Percentiles rank a stretch among this genome's conserved stretches.
These are phyloP conservation scores for Thelephora ganbajun DNA, from an alignment of 768 basidiomycete genomes.

Conservation along the genomic window DNA sequence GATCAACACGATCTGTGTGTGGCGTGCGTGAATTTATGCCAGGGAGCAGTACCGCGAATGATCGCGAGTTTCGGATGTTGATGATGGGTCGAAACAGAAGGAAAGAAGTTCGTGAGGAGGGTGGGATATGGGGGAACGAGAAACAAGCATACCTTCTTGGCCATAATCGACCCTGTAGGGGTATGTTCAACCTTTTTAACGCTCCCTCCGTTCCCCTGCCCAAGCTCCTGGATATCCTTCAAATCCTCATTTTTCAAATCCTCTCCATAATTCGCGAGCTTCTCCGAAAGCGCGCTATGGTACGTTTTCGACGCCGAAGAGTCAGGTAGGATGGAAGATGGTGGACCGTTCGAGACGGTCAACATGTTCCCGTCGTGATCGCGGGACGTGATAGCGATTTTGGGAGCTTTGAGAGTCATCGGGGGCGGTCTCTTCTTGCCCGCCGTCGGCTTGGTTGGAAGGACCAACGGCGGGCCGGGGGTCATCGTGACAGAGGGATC, in stretches of 20 bases:
- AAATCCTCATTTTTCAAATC: constrained; percentile 84
- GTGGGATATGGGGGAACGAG: background rate
- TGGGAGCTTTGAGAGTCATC: constrained; percentile 69
- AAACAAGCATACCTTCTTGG: constrained; percentile 72
- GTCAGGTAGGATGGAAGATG: constrained; percentile 39
- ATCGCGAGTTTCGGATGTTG: constrained; percentile 1
- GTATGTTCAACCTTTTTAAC: constrained; percentile 92
- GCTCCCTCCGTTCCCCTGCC: constrained; percentile 93
- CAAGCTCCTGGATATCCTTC: constrained; percentile 81
- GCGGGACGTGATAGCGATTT: constrained; percentile 24
- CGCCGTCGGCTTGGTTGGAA: constrained; percentile 20
- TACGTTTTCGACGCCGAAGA: constrained; percentile 46
- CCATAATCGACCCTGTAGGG: constrained; percentile 89
- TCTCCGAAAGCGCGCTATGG: constrained; percentile 68
- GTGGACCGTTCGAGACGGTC: constrained; percentile 29
- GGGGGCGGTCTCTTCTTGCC: constrained; percentile 69
- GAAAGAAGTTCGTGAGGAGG: background rate
- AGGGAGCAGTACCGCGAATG: constrained; percentile 1
- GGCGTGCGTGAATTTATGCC: background rate
- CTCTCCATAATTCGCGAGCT: constrained; percentile 70
- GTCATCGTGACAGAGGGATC: constrained; percentile 23
- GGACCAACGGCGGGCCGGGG: constrained; percentile 14
- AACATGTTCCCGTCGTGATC: constrained; percentile 31
- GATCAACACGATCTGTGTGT: constrained; percentile 75
- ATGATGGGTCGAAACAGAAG: background rate